Percentiles rank a stretch among this genome's conserved stretches.
Evolutionary conservation across 1,284 basidiomycete species (phyloP).

Genomic region (Agaricales sp.): DNA sequence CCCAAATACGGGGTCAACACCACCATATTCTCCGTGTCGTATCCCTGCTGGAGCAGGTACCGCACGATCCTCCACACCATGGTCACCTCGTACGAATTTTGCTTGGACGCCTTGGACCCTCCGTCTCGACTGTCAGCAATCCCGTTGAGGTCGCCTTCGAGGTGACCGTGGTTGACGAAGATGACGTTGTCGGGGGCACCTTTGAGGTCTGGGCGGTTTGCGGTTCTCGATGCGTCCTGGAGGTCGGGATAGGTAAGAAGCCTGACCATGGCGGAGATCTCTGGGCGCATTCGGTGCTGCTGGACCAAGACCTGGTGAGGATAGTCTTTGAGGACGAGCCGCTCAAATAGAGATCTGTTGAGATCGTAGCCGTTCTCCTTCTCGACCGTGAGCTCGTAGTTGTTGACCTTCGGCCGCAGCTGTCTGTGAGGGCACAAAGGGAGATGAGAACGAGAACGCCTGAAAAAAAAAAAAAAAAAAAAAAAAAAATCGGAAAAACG

Average conservation of each 20-base stretch:
- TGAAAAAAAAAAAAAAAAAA: background rate
- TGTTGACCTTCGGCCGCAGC: conserved; percentile 58
- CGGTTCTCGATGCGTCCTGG: conserved; percentile 38
- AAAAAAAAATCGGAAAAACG: background rate
- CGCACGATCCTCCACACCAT: conserved; percentile 58
- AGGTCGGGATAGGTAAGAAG: conserved; percentile 55
- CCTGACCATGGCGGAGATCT: conserved; percentile 50
- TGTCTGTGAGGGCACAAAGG: conserved; percentile 42
- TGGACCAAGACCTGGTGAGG: conserved; percentile 44
- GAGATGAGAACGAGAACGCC: no score
- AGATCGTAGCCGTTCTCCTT: conserved; percentile 55
- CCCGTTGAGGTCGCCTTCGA: conserved; percentile 35
- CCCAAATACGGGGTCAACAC: conserved; percentile 60
- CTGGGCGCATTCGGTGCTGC: conserved; percentile 64
- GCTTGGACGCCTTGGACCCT: conserved; percentile 43
- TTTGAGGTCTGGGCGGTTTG: conserved; percentile 34
- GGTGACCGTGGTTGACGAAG: conserved; percentile 47
- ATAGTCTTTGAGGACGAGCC: conserved; percentile 49
- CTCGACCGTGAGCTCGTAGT: conserved; percentile 49
- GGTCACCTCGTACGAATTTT: conserved; percentile 43
- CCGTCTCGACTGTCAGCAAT: conserved; percentile 34
- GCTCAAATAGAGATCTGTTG: conserved; percentile 56
- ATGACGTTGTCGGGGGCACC: conserved; percentile 48
- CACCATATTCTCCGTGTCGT: conserved; percentile 45
- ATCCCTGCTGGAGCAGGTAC: conserved; percentile 59